Conservation (phyloP, 1,284 basidiomycete genomes). For the Grifola frondosa region DNA sequence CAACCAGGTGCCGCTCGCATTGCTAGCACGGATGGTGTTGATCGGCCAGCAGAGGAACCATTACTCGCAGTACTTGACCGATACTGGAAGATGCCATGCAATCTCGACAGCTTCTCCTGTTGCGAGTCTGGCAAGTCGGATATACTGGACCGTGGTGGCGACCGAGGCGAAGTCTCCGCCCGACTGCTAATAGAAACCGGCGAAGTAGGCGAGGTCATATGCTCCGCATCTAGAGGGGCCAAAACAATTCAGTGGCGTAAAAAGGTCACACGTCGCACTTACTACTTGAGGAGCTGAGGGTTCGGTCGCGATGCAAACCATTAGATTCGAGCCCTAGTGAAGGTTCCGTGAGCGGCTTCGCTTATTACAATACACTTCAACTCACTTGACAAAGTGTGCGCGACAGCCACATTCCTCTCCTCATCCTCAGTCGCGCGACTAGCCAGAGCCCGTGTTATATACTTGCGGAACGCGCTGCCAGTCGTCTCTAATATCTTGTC, state of each 20-base stretch:
- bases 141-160: constrained; percentile 35
- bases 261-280: constrained; percentile 3
- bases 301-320: constrained; percentile 35
- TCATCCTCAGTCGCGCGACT: constrained; percentile 84
- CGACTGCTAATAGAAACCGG: constrained; percentile 18
- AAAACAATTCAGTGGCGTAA: background rate
- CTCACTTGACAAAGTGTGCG: constrained; percentile 76
- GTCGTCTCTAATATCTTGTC: constrained; percentile 84
- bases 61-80: constrained; percentile 67
- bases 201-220: constrained; percentile 18
- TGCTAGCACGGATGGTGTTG: constrained; percentile 23
- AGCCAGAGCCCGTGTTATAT: constrained; percentile 79
- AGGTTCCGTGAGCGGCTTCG: no score
- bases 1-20: constrained; percentile 20
- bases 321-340: constrained; percentile 58
- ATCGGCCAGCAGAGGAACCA: constrained; percentile 51
- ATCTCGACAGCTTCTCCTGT: constrained; percentile 63
- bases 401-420: constrained; percentile 73
- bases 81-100: constrained; percentile 82
- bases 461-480: constrained; percentile 80
- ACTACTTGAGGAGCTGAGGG: constrained; percentile 21
- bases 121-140: constrained; percentile 35
- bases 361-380: constrained; percentile 14
- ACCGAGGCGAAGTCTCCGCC: constrained; percentile 29
- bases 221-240: constrained; percentile 13